These are phyloP conservation scores for Alisma plantagoaquatica DNA, from an alignment of 106 monocot genomes.

Conservation along the genomic window DNA sequence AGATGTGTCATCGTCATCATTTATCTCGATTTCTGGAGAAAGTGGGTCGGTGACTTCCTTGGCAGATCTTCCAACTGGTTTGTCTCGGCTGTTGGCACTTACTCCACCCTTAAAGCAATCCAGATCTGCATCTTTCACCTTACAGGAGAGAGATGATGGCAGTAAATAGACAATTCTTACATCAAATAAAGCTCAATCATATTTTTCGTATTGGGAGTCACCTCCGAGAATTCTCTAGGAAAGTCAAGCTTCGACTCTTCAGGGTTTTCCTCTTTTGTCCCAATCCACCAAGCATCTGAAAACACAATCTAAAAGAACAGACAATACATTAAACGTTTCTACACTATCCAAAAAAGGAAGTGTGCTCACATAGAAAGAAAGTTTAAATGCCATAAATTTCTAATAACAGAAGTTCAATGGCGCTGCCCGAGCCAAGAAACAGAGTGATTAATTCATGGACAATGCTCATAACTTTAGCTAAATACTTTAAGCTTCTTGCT, in stretches of 20 bases:
- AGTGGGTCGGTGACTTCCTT: constrained; percentile 35
- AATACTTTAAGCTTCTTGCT: too few species aligned
- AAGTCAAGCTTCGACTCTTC: constrained; percentile 65
- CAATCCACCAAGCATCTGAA: constrained; percentile 99
- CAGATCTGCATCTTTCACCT: constrained; percentile 39
- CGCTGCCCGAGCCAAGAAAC: too few species aligned
- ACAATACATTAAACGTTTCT: too few species aligned
- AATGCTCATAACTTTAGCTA: too few species aligned
- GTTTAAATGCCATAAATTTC: neutral
- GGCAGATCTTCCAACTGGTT: constrained; percentile 14
- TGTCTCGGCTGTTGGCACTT: constrained; percentile 40
- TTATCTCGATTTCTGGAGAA: constrained; percentile 28
- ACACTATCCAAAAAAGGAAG: neutral
- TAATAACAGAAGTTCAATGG: neutral
- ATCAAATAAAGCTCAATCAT: constrained; percentile 1
- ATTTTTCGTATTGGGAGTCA: constrained; percentile 1
- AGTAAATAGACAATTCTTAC: neutral
- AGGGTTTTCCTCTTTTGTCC: constrained; percentile 81
- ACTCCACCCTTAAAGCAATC: constrained; percentile 96
- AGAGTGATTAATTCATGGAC: too few species aligned
- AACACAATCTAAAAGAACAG: constrained; percentile 67
- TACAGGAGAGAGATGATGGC: neutral
- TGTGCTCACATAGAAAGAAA: neutral
- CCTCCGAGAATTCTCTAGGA: constrained; percentile 56
- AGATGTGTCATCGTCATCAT: constrained; percentile 25